Evolutionary conservation across 2,329 filamentous ascomycete species (phyloP).

Genomic region (Botryotinia calthae): DNA sequence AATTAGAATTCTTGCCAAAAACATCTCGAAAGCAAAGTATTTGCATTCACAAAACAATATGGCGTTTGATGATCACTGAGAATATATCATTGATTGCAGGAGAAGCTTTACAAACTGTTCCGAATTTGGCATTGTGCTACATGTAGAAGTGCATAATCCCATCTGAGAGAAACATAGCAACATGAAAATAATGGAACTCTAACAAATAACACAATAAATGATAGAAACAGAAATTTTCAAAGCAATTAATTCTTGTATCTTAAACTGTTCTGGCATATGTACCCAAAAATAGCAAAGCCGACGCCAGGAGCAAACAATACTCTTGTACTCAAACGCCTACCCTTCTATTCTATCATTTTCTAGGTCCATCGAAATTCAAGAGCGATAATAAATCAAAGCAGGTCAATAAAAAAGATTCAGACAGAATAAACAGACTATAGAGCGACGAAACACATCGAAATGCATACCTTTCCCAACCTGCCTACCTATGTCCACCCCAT

Average conservation of each 20-base stretch:
- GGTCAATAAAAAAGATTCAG: neutral
- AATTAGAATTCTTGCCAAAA: neutral
- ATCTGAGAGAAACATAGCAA: too few relatives aligned
- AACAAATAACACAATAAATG: neutral
- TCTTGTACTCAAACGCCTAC: neutral
- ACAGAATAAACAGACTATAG: too few relatives aligned
- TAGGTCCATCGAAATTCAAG: accelerated
- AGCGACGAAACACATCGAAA: too few relatives aligned
- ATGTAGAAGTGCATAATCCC: neutral
- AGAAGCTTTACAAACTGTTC: neutral
- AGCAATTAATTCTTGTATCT: neutral
- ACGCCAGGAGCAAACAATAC: neutral
- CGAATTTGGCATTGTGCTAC: neutral
- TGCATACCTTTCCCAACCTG: neutral
- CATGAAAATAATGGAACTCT: neutral
- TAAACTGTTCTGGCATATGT: neutral
- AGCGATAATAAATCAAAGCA: too few relatives aligned
- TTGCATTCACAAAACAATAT: neutral
- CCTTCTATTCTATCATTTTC: neutral
- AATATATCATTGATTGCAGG: neutral
- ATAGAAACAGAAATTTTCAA: neutral
- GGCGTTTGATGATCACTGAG: neutral
- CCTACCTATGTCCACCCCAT: neutral
- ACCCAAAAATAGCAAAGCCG: neutral
- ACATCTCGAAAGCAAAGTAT: neutral